Percentiles rank a stretch among this genome's conserved stretches.
phyloP scores from a whole-genome alignment of 2,329 filamentous ascomycete genomes.

The Colletotrichum trifolii region DNA sequence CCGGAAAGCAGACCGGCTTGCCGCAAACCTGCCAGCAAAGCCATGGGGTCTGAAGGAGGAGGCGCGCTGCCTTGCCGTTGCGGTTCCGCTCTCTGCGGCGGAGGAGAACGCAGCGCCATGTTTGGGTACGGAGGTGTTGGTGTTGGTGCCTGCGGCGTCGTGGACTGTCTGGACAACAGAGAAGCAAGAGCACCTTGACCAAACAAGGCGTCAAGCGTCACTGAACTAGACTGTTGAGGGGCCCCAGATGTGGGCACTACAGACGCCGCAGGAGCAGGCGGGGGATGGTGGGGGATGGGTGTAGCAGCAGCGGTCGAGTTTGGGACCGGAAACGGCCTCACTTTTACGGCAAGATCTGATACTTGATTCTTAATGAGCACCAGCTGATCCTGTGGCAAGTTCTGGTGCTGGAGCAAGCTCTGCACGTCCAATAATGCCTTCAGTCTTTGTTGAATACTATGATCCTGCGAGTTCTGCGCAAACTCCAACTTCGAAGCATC shows the following conservation, averaged over 20 bases:
- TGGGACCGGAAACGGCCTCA: constrained; percentile 61
- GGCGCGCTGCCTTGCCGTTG: constrained; percentile 50
- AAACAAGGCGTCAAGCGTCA: constrained; percentile 69
- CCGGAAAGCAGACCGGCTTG: constrained; percentile 73
- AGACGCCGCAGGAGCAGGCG: constrained; percentile 48
- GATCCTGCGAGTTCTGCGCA: constrained; percentile 80
- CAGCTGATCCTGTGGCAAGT: constrained; percentile 83
- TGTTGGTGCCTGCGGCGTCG: constrained; percentile 59
- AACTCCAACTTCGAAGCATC: constrained; percentile 77
- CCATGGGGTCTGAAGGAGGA: constrained; percentile 60
- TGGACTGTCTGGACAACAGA: constrained; percentile 65
- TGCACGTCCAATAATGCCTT: constrained; percentile 89
- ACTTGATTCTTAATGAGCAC: constrained; percentile 88
- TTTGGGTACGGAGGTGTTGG: constrained; percentile 54
- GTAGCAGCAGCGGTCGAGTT: constrained; percentile 53
- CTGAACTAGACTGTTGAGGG: constrained; percentile 32
- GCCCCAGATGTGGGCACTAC: constrained; percentile 46
- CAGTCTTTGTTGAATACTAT: constrained; percentile 79
- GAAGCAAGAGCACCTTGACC: constrained; percentile 70
- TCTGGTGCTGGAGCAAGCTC: constrained; percentile 80
- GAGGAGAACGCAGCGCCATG: constrained; percentile 62
- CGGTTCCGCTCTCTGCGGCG: constrained; percentile 53
- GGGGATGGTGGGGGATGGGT: constrained; percentile 48
- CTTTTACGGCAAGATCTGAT: constrained; percentile 76
- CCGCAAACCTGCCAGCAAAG: constrained; percentile 74